Conservation (phyloP, 2,329 filamentous ascomycete genomes). For the Alternaria infectoria region DNA sequence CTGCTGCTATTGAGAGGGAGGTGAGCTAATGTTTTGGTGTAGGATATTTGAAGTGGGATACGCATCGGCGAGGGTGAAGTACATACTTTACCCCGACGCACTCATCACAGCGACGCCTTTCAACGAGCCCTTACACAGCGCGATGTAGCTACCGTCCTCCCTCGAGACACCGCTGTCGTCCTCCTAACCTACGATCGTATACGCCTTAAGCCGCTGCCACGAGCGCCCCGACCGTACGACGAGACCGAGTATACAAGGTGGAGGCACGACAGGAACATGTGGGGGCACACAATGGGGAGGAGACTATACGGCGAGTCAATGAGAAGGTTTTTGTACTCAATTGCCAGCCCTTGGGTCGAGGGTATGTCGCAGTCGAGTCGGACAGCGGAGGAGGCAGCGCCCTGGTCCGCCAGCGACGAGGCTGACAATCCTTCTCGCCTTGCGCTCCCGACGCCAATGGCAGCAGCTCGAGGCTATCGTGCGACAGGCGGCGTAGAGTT, state of each 20-base stretch:
- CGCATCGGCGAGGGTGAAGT: background rate
- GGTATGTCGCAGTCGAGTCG: background rate
- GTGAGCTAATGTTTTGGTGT: background rate
- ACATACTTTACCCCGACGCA: background rate
- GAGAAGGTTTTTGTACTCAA: background rate
- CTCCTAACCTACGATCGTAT: background rate
- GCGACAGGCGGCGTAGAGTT: background rate
- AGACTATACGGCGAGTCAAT: background rate
- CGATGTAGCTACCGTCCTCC: background rate
- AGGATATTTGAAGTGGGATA: background rate
- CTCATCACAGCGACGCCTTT: background rate
- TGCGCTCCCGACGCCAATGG: background rate
- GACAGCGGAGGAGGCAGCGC: background rate
- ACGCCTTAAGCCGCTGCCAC: background rate
- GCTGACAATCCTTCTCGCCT: background rate
- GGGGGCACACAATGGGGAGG: background rate
- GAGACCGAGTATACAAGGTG: background rate
- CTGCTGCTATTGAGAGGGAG: background rate
- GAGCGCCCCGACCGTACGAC: background rate
- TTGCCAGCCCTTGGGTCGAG: background rate
- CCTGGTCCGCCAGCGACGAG: too few relatives aligned
- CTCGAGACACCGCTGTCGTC: background rate
- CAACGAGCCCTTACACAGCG: background rate
- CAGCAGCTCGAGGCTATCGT: background rate
- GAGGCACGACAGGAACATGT: background rate